phyloP scores from a whole-genome alignment of 2,329 filamentous ascomycete genomes.

The Aureobasidium musti region DNA sequence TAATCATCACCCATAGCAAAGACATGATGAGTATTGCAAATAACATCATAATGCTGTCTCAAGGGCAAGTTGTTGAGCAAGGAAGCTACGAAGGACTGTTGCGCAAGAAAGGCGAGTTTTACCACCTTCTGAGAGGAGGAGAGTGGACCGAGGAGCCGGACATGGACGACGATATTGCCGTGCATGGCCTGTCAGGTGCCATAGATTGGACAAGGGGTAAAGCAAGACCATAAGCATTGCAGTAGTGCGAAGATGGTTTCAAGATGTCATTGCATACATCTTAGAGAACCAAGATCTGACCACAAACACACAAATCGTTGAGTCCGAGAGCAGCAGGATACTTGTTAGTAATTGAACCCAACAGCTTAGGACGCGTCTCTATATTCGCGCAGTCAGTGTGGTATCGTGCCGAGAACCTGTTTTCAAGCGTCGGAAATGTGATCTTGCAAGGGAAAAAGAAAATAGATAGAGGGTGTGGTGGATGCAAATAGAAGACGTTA shows the following conservation, averaged over 20 bases:
- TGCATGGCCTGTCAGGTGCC: not conserved
- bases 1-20: constrained; percentile 77
- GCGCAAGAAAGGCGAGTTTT: constrained; percentile 38
- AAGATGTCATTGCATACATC: not conserved
- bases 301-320: not conserved
- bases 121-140: constrained; percentile 45
- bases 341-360: too few relatives aligned
- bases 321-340: not conserved
- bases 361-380: not conserved
- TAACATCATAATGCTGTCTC: constrained; percentile 69
- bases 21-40: constrained; percentile 87
- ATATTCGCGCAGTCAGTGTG: not conserved
- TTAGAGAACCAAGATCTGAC: not conserved
- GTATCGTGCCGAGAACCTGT: not conserved
- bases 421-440: not conserved
- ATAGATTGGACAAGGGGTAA: constrained; percentile 4
- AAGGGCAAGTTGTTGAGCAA: constrained; percentile 66
- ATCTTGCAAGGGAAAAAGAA: not conserved
- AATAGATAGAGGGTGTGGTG: not conserved
- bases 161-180: constrained; percentile 8
- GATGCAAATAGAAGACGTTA: not conserved
- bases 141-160: constrained; percentile 26
- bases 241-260: not conserved
- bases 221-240: not conserved
- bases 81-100: constrained; percentile 67